Percentiles rank a stretch among this genome's conserved stretches.
Evolutionary conservation across 1,284 basidiomycete species (phyloP).

Genomic region (Trichosporon coremiiforme): DNA sequence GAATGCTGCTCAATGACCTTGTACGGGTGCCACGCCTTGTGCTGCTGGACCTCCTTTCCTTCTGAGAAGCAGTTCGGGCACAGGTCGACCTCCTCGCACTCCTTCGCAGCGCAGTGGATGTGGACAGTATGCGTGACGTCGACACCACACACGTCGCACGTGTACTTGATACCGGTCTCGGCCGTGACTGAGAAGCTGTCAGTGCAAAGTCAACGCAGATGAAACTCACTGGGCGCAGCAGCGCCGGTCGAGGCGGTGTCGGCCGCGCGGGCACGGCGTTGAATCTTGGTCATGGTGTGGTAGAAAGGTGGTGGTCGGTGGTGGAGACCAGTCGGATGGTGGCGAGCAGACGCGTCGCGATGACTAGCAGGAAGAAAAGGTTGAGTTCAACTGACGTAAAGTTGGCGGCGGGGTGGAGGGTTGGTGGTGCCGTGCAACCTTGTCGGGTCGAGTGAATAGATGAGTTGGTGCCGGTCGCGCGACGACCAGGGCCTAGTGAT

Average conservation of each 20-base stretch:
- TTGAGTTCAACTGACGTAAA: background rate
- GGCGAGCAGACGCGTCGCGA: slow-evolving; percentile 12
- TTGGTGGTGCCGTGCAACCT: background rate
- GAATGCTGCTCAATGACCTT: slow-evolving; percentile 93
- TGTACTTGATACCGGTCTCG: slow-evolving; percentile 54
- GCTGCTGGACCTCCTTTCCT: slow-evolving; percentile 83
- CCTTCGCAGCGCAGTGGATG: slow-evolving; percentile 83
- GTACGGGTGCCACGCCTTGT: slow-evolving; percentile 87
- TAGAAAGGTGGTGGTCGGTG: background rate
- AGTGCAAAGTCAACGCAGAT: slow-evolving; percentile 15
- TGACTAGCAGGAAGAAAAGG: slow-evolving; percentile 10
- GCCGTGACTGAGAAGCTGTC: slow-evolving; percentile 39
- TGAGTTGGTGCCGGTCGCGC: slow-evolving; percentile 2
- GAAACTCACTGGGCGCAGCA: slow-evolving; percentile 10
- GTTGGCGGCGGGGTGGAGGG: slow-evolving; percentile 16
- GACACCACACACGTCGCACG: slow-evolving; percentile 56
- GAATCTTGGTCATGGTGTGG: slow-evolving; percentile 54
- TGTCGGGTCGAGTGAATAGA: slow-evolving; percentile 4
- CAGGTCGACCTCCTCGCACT: slow-evolving; percentile 81
- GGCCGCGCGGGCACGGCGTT: slow-evolving; percentile 44
- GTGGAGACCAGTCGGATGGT: slow-evolving; percentile 11
- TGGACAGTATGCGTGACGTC: slow-evolving; percentile 77
- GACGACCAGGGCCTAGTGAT: slow-evolving; percentile 11
- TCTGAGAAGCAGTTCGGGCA: slow-evolving; percentile 88
- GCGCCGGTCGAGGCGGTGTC: slow-evolving; percentile 29